These are phyloP conservation scores for Sphagnum contortum DNA, from an alignment of 225 moss, liverwort and hornwort genomes.

Conservation along the genomic window DNA sequence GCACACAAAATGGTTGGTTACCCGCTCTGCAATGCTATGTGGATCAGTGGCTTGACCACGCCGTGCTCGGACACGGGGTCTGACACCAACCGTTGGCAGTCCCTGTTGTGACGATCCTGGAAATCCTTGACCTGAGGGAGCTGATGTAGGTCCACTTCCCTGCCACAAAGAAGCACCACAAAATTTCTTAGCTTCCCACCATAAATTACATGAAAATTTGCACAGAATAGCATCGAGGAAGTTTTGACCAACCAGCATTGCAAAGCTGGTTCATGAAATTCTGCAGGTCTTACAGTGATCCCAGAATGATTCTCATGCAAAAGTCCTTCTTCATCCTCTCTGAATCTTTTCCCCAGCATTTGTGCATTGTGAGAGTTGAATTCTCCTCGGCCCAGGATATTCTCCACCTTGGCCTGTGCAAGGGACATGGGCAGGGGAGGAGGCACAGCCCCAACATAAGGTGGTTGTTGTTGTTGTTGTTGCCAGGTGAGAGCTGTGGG, in stretches of 20 bases:
- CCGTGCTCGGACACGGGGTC: slow-evolving; percentile 94
- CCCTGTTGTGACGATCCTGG: slow-evolving; percentile 27
- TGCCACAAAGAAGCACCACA: no score
- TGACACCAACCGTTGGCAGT: slow-evolving; percentile 59
- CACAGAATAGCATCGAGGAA: no score
- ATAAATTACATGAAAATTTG: no score
- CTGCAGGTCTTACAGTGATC: slow-evolving; percentile 27
- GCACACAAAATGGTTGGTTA: slow-evolving; percentile 10
- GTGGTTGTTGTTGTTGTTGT: slow-evolving; percentile 9
- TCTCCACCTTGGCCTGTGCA: slow-evolving; percentile 73
- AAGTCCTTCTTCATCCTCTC: slow-evolving; percentile 76
- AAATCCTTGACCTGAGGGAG: slow-evolving; percentile 54
- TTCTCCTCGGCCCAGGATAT: slow-evolving; percentile 56
- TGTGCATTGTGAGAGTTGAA: slow-evolving; percentile 60
- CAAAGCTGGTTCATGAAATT: no score
- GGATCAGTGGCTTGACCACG: slow-evolving; percentile 99
- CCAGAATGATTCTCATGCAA: slow-evolving; percentile 50
- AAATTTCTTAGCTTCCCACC: no score
- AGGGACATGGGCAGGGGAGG: slow-evolving; percentile 68
- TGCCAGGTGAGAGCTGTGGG: slow-evolving; percentile 52
- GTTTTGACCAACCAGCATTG: no score
- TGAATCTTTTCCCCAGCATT: slow-evolving; percentile 76
- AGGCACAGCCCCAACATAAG: slow-evolving; percentile 61
- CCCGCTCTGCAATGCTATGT: slow-evolving; percentile 99
- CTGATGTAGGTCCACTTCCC: not conserved